phyloP scores from a whole-genome alignment of 371 early-diverging fungal species.

The Saksenaea vasiformis region DNA sequence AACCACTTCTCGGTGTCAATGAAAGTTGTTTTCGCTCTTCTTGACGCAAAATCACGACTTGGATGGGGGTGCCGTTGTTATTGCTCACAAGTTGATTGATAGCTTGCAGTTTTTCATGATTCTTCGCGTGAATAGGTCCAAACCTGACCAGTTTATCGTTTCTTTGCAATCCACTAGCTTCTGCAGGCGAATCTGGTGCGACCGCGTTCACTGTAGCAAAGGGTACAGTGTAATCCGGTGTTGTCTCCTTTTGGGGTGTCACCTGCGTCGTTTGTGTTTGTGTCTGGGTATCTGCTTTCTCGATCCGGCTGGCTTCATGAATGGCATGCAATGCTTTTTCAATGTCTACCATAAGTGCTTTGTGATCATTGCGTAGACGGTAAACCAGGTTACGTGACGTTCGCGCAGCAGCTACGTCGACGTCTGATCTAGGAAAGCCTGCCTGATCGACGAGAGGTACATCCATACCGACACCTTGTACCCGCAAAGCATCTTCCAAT shows the following conservation, averaged over 20 bases:
- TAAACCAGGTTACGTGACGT: constrained; percentile 64
- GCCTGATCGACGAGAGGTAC: constrained; percentile 73
- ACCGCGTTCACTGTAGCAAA: constrained; percentile 85
- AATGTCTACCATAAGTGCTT: constrained; percentile 67
- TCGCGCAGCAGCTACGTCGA: constrained; percentile 75
- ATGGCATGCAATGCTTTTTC: constrained; percentile 67
- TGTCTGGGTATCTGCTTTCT: constrained; percentile 7
- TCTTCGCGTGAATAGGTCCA: constrained; percentile 53
- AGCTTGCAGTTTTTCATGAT: constrained; percentile 51
- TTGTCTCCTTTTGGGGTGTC: constrained; percentile 3
- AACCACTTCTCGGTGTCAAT: constrained; percentile 62
- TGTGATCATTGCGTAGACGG: constrained; percentile 73
- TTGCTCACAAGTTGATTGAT: constrained; percentile 56
- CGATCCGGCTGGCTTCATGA: constrained; percentile 49
- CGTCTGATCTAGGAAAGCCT: constrained; percentile 87
- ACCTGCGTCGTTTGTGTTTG: constrained; percentile 12
- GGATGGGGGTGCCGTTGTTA: constrained; percentile 53
- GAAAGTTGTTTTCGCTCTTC: constrained; percentile 31
- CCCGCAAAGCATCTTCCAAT: constrained; percentile 50
- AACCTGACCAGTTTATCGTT: constrained; percentile 69
- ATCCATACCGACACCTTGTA: constrained; percentile 73
- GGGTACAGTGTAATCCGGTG: constrained; percentile 31
- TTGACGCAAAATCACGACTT: constrained; percentile 48
- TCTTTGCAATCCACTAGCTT: constrained; percentile 61
- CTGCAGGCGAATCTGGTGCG: constrained; percentile 82